These are phyloP conservation scores for Neofusicoccum sp. DNA, from an alignment of 2,329 filamentous ascomycete genomes.

Conservation along the genomic window DNA sequence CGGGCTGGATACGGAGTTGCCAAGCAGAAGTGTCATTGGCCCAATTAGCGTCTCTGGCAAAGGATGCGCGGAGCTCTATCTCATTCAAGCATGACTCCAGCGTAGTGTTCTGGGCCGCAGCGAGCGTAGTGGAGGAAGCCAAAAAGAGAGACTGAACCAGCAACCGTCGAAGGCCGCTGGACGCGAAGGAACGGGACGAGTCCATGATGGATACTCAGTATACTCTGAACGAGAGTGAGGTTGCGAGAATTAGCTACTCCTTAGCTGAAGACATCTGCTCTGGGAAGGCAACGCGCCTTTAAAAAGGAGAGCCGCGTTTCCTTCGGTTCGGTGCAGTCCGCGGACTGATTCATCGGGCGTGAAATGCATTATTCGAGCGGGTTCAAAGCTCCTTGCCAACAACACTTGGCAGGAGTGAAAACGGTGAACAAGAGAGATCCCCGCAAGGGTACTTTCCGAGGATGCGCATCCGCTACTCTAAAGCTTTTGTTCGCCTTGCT, in stretches of 20 bases:
- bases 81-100: conserved; percentile 22
- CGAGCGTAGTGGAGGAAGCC: conserved; percentile 3
- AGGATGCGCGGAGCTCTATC: background rate
- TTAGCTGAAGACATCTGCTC: background rate
- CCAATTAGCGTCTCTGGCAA: conserved; percentile 23
- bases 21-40: conserved; percentile 24
- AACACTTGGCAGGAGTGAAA: conserved; percentile 3
- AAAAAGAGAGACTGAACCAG: conserved; percentile 17
- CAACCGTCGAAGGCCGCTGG: background rate
- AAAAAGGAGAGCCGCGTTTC: background rate
- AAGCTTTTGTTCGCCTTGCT: background rate
- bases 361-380: background rate
- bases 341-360: conserved; percentile 1
- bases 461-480: background rate
- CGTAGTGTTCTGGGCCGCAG: conserved; percentile 13
- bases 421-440: background rate
- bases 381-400: background rate
- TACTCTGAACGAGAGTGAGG: background rate
- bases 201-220: background rate
- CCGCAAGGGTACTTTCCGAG: background rate
- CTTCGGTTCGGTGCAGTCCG: background rate
- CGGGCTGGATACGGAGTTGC: conserved; percentile 25
- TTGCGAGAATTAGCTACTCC: background rate
- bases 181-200: background rate
- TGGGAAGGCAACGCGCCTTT: no score